These are phyloP conservation scores for Delitschia confertaspora DNA, from an alignment of 495 filamentous ascomycete species.

Conservation along the genomic window DNA sequence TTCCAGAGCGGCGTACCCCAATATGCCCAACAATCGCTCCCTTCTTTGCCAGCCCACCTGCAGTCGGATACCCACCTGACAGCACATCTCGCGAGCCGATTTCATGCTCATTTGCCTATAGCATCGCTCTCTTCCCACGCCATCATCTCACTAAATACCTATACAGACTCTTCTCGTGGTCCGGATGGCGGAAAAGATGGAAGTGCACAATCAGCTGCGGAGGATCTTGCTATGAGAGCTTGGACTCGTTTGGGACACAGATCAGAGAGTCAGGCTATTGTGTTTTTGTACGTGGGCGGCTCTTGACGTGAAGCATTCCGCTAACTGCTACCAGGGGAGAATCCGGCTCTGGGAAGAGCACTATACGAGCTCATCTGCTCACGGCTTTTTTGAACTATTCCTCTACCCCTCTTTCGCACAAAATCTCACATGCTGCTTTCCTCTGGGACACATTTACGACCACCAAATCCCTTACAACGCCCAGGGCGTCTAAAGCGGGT, in stretches of 20 bases:
- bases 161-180: slow-evolving; percentile 74
- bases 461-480: slow-evolving; percentile 93
- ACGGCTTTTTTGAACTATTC: slow-evolving; percentile 77
- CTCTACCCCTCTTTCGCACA: slow-evolving; percentile 83
- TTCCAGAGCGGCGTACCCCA: slow-evolving; percentile 29
- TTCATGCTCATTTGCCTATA: slow-evolving; percentile 80
- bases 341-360: slow-evolving; percentile 92
- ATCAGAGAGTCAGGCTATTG: slow-evolving; percentile 82
- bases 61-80: slow-evolving; percentile 96
- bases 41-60: slow-evolving; percentile 77
- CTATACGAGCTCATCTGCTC: slow-evolving; percentile 77
- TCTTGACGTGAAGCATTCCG: neutral
- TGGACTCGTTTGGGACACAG: slow-evolving; percentile 79
- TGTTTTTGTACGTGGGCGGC: slow-evolving; percentile 68
- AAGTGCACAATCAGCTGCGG: slow-evolving; percentile 76
- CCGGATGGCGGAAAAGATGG: slow-evolving; percentile 82
- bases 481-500: slow-evolving; percentile 89
- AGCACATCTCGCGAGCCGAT: slow-evolving; percentile 89
- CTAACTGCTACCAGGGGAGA: slow-evolving; percentile 57
- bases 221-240: slow-evolving; percentile 78
- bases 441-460: slow-evolving; percentile 93
- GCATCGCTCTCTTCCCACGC: slow-evolving; percentile 84
- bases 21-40: slow-evolving; percentile 85
- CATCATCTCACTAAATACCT: slow-evolving; percentile 84
- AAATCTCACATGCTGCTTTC: slow-evolving; percentile 86